A percentile compares a stretch with the other conserved stretches of the same genome.
Evolutionary conservation across 2,329 filamentous ascomycete genomes (phyloP).

Genomic region (Claviceps sp.): DNA sequence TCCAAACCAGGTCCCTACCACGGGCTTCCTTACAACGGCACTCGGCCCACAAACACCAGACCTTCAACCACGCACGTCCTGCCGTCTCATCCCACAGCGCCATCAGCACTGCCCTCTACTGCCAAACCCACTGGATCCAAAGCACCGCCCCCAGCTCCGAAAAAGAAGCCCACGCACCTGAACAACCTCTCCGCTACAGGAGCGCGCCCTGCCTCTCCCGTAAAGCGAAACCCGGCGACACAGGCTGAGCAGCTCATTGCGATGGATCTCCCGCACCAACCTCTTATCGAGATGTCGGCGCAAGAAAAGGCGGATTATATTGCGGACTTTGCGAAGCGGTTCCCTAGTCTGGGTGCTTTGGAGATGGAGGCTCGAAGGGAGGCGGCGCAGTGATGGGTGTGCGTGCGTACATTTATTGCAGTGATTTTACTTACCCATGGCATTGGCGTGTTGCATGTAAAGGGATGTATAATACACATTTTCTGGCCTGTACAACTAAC

Average conservation of each 20-base stretch:
- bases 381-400: conserved; percentile 12
- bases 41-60: background rate
- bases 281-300: conserved; percentile 39
- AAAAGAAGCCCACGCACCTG: conserved; percentile 48
- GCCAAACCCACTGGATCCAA: conserved; percentile 19
- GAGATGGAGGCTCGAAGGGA: conserved; percentile 62
- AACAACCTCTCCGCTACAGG: conserved; percentile 37
- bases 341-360: conserved; percentile 70
- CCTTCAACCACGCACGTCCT: background rate
- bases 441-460: background rate
- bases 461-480: no score
- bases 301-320: conserved; percentile 53
- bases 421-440: background rate
- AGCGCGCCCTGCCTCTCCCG: conserved; percentile 29
- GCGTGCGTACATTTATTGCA: background rate
- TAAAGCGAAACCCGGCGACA: conserved; percentile 22
- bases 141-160: conserved; percentile 38
- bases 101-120: conserved; percentile 12
- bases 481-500: no score
- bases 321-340: conserved; percentile 65
- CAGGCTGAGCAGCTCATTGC: conserved; percentile 28
- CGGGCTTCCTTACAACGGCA: background rate
- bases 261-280: conserved; percentile 33
- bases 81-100: conserved; percentile 12
- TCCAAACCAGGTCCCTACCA: background rate